Base-by-base conservation (phyloP, 2,329 filamentous ascomycete species). In the Bipolaris oryzae region DNA sequence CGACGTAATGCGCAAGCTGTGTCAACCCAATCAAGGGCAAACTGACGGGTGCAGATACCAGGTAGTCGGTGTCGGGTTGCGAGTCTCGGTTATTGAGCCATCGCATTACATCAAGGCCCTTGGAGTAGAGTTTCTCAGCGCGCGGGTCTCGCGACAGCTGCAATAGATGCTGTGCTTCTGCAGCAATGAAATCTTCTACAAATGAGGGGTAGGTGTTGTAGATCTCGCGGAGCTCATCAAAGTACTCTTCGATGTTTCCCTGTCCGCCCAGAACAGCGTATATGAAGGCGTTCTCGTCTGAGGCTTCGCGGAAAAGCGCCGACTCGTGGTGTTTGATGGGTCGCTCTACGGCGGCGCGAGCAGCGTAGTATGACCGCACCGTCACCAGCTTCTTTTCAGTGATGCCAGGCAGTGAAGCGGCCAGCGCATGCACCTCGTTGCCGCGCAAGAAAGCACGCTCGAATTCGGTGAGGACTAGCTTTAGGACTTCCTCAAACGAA, bases 201-300 rank as follows among this genome's bases (percentile, higher is more conserved):
- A 99, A 96, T 25, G 90, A 90, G 11, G 91, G 89, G 79, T 99
- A 99, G 57, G 93, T 96, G 69, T 84, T 87, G 81, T 94, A 94
- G 56, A 98, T 86, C 76, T 96, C 90, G 54, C 95, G 88, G 61
- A 99, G 85, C 81, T 99, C 95, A 67, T 99, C 94, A 72, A 99
- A 99, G 80, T 99, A 99, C 80, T 99, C 96, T 79, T 99, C 94
- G 63, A 99, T 98, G 78, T 99, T 99, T 69, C 95, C 95, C 77
- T 99, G 95, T 6, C 95, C 95, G 58, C 95, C 95, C 67, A 98
- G 96, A 60, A 99, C 92, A 64, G 89, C 93, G 81, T 96, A 99
- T 58, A 99, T 86, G 68, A 87, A 89, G 52, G 93, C 93, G 53
- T 88, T 87, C 60, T 87, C 89, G 61, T 97, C 93, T 44, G 90